phyloP scores from a whole-genome alignment of 352 stramenopile genomes.

The Globisporangium solare region DNA sequence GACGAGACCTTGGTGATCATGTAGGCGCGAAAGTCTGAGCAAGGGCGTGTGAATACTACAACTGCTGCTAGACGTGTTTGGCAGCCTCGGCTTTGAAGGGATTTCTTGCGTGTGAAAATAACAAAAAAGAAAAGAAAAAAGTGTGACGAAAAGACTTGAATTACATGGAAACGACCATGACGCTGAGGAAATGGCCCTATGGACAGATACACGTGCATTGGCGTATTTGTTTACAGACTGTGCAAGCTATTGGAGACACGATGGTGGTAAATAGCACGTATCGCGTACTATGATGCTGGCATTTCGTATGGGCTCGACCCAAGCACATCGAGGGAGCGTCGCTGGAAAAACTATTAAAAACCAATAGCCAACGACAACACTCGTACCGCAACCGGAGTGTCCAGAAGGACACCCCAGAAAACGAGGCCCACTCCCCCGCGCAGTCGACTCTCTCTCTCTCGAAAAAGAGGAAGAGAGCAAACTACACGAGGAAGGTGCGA shows the following conservation, averaged over 20 bases:
- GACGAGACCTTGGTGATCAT: slow-evolving; percentile 68
- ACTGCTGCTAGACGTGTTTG: too few relatives aligned
- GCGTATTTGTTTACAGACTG: too few relatives aligned
- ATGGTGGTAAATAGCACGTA: slow-evolving; percentile 52
- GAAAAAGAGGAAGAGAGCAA: too few relatives aligned
- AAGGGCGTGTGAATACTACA: too few relatives aligned
- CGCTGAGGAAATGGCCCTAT: not conserved
- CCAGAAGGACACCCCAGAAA: slow-evolving; percentile 10
- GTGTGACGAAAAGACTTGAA: too few relatives aligned
- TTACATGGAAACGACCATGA: too few relatives aligned
- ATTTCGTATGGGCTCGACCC: slow-evolving; percentile 49
- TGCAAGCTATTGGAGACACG: slow-evolving; percentile 80
- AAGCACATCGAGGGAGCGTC: slow-evolving; percentile 44
- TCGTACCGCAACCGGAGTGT: slow-evolving; percentile 28
- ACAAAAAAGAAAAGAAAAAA: too few relatives aligned
- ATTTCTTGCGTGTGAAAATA: too few relatives aligned
- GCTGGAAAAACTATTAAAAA: slow-evolving; percentile 67
- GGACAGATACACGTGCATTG: not conserved
- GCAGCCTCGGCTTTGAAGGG: too few relatives aligned
- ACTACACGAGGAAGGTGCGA: slow-evolving; percentile 22
- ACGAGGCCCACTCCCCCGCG: slow-evolving; percentile 38
- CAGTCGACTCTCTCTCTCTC: not conserved
- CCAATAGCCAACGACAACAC: slow-evolving; percentile 70
- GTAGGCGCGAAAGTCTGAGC: slow-evolving; percentile 19
- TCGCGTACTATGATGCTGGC: slow-evolving; percentile 82